Evolutionary conservation across 768 basidiomycete species (phyloP), one percentile per base, ranked within the genome.

Genomic region (Tulasnella calospora): DNA sequence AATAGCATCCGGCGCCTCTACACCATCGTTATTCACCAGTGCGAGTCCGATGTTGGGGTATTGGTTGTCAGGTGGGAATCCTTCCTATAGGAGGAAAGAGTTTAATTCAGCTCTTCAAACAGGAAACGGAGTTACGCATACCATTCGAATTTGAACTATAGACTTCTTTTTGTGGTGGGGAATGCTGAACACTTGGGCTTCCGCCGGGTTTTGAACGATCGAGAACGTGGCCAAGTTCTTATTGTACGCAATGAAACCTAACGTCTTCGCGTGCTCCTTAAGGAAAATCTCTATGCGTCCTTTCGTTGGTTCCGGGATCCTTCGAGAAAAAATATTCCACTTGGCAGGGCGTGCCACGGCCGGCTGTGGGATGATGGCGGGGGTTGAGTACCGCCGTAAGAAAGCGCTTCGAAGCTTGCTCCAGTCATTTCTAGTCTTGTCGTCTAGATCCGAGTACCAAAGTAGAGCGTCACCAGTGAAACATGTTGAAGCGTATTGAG

Each of bases 401-500:
- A 75, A 33, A 23, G 44, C 46, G 27, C 13, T n/a, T 41, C 74
- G 74, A 47, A 75, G 74, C 30, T 47, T 36, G 3, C 9, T 55
- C 74, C 74, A 75, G 46, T 21, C 21, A 8, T 46, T 55, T 21
- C 33, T 21, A 13, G 33, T 35, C 21, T 35, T n/a, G 8, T 55
- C 19, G 47, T 75, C 51, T 3, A 75, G 47, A 5, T 30, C n/a
- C 21, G 33, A 23, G 33, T 75, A 75, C 74, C 74, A 75, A 23
- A 23, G 4, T 9, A 75, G 74, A 4, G 74, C 74, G 21, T 33
- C 74, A 5, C 23, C 44, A 3, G 3, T 23, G 23, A 75, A 55
- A 44, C 74, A 75, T 12, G 41, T 30, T 46, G 74, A 41, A 55
- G 74, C 74, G 38, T 75, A 75, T 38, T 46, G 21, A 5, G 74